phyloP scores from a whole-genome alignment of 208 protist species.

The Acanthamoeba royreba region DNA sequence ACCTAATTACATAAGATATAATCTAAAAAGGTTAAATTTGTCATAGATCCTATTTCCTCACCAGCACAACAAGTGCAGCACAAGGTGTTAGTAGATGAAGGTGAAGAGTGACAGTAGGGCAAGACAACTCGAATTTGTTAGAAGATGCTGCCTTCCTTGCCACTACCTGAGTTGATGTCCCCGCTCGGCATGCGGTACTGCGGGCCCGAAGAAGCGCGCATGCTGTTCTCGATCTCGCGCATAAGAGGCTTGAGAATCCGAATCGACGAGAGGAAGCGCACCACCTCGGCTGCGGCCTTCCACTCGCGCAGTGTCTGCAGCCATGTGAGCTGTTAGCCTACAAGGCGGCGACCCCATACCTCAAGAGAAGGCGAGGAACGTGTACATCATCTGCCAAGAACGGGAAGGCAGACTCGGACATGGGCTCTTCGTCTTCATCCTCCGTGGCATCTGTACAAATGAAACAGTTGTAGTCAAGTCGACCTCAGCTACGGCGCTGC shows the following conservation, averaged over 20 bases:
- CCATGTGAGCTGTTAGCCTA: not conserved
- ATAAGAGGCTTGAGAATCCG: not conserved
- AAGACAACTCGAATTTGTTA: too few relatives aligned
- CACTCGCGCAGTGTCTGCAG: not conserved
- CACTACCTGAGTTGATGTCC: not conserved
- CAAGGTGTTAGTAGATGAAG: too few relatives aligned
- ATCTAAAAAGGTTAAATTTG: too few relatives aligned
- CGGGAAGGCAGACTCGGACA: not conserved
- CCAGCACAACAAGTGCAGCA: too few relatives aligned
- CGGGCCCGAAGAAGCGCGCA: not conserved
- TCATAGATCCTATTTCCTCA: too few relatives aligned
- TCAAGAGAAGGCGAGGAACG: not conserved
- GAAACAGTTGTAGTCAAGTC: too few relatives aligned
- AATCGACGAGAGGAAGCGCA: not conserved
- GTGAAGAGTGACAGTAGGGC: too few relatives aligned
- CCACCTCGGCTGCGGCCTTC: not conserved
- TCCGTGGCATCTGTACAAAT: not conserved
- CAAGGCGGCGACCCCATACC: too few relatives aligned
- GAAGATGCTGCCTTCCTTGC: not conserved
- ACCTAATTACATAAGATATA: too few relatives aligned
- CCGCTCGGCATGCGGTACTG: constrained; percentile 26
- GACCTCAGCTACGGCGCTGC: too few relatives aligned
- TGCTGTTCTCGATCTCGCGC: not conserved
- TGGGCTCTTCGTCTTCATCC: constrained; percentile 26
- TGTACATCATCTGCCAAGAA: not conserved